These are phyloP conservation scores for Lasiosphaeriaceae sp. DNA, from an alignment of 495 filamentous ascomycete species.

Conservation along the genomic window DNA sequence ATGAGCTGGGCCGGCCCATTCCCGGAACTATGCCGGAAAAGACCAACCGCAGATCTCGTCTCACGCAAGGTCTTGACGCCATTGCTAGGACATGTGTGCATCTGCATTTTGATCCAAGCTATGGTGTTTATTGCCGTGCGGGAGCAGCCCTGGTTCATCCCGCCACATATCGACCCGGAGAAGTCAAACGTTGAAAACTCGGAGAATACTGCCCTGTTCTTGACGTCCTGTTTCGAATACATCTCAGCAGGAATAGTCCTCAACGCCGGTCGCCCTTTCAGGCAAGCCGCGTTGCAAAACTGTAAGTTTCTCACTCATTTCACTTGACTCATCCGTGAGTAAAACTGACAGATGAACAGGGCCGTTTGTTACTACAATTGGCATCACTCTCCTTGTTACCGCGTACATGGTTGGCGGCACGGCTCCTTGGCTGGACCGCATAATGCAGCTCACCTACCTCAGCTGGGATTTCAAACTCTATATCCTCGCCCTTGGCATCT, in stretches of 20 bases:
- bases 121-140: constrained; percentile 68
- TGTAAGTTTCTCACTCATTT: constrained; percentile 45
- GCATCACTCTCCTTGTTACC: constrained; percentile 59
- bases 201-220: constrained; percentile 85
- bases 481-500: constrained; percentile 62
- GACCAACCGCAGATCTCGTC: constrained; percentile 89
- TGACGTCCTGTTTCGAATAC: constrained; percentile 92
- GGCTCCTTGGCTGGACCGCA: constrained; percentile 56
- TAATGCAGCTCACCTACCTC: constrained; percentile 86
- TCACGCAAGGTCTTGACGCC: constrained; percentile 90
- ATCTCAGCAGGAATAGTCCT: constrained; percentile 83
- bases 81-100: constrained; percentile 80
- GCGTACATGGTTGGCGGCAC: constrained; percentile 76
- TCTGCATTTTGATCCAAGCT: constrained; percentile 76
- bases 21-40: constrained; percentile 71
- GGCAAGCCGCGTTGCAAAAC: constrained; percentile 76
- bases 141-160: constrained; percentile 78
- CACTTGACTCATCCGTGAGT: neutral
- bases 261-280: constrained; percentile 84
- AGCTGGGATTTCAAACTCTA: constrained; percentile 66
- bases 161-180: constrained; percentile 67
- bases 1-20: constrained; percentile 96
- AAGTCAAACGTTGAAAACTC: constrained; percentile 85
- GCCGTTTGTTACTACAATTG: constrained; percentile 78
- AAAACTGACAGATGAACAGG: constrained; percentile 38